Evolutionary conservation across 2,329 filamentous ascomycete genomes (phyloP), one percentile per base, ranked within the genome.

Genomic region (Penicillium freii): DNA sequence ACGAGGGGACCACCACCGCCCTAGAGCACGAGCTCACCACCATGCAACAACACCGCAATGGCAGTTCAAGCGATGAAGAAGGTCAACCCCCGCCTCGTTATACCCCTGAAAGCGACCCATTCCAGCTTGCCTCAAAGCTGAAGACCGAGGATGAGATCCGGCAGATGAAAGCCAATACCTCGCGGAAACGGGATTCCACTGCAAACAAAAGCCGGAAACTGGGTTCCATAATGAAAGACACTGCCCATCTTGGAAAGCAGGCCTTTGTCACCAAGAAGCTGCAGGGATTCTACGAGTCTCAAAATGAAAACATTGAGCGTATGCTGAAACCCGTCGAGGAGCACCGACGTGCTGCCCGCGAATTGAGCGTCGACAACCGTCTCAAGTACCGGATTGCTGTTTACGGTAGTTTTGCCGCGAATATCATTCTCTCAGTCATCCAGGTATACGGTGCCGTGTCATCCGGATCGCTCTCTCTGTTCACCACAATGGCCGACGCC

Each of bases 401-500:
- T 47, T 80, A 83, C 54, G 86, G 85, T 25, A 85, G 80, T 38
- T 91, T 97, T 66, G 84, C 78, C 1, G 93, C 92, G 58, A 97
- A 97, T 68, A 74, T 97, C 56, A 61, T 89, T 29, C 82, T 99
- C 6, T 86, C 92, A 0, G 81, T 82, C 4, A 81, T 99, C 19
- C 94, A 99, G 75, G 79, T 97, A 38, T 99, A 95, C 72, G 94
- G 88, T 43, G 94, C 94, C 60, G 84, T 91, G 45, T 85, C 89
- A 0, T 96, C 92, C 0, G 87, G 89, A 46, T 97, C 92, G n/a
- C 83, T 97, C 36, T 96, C 93, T 5, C 86, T 99, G 46, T 97
- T 97, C 78, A 97, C 94, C 17, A 99, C 93, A 62, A 96, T 96
- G 90, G 93, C 92, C 17, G 94, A 99, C 75, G 87, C 92, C 51